Conservation (phyloP, 148 eudicot species). For the Spergularia bocconei region DNA sequence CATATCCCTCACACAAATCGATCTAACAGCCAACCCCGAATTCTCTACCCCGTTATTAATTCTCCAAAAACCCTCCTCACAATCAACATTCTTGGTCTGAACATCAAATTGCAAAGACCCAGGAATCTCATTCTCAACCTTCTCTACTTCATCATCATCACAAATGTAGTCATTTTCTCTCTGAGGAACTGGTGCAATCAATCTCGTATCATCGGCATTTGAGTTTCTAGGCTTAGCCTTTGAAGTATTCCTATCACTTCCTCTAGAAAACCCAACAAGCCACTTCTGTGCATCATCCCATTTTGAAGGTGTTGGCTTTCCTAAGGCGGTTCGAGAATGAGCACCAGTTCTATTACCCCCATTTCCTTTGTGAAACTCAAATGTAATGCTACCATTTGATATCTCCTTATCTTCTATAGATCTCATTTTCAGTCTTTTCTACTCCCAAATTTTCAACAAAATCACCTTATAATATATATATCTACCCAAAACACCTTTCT, state of each 20-base stretch:
- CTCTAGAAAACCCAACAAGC: slow-evolving; percentile 81
- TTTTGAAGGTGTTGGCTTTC: slow-evolving; percentile 90
- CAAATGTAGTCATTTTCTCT: slow-evolving; percentile 44
- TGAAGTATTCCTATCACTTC: slow-evolving; percentile 52
- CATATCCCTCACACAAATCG: slow-evolving; percentile 92
- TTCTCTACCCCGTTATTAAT: slow-evolving; percentile 40
- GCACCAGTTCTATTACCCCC: slow-evolving; percentile 35
- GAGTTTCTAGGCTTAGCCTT: slow-evolving; percentile 77
- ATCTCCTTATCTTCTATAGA: slow-evolving; percentile 81
- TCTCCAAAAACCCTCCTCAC: slow-evolving; percentile 70
- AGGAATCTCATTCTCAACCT: slow-evolving; percentile 31
- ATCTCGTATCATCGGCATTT: slow-evolving; percentile 83
- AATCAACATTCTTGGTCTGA: slow-evolving; percentile 80
- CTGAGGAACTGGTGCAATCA: slow-evolving; percentile 72
- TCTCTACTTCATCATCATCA: slow-evolving; percentile 41
- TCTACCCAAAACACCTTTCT: neutral
- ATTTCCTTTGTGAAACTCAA: slow-evolving; percentile 72
- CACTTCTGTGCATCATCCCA: slow-evolving; percentile 99
- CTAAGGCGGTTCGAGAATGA: slow-evolving; percentile 65
- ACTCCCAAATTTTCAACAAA: neutral
- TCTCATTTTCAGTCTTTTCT: slow-evolving; percentile 48
- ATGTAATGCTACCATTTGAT: slow-evolving; percentile 42
- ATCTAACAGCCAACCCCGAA: slow-evolving; percentile 43
- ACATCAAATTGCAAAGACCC: slow-evolving; percentile 36
- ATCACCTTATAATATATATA: neutral